Conservation (phyloP, 805 yeast genomes). For the Yueomyces sp. region DNA sequence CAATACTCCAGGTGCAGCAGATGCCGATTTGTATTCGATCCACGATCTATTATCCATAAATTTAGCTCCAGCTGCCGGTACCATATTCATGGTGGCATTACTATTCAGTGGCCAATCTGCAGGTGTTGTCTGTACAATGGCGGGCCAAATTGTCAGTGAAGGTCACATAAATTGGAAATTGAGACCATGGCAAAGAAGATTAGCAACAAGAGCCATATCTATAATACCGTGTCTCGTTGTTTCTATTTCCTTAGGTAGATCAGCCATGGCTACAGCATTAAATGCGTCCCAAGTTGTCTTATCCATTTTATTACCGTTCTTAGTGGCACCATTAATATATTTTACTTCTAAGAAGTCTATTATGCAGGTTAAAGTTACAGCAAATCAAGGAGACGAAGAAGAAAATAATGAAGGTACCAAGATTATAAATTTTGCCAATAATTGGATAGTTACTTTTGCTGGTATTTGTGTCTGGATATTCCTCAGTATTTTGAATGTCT, state of each 20-base stretch:
- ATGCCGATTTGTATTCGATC: conserved; percentile 74
- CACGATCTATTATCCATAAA: conserved; percentile 46
- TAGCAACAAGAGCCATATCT: conserved; percentile 65
- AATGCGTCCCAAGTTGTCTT: conserved; percentile 80
- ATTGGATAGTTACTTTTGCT: conserved; percentile 37
- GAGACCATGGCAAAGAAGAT: conserved; percentile 67
- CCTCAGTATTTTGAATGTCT: conserved; percentile 58
- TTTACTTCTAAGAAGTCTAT: conserved; percentile 59
- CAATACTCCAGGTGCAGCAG: conserved; percentile 53
- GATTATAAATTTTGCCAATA: conserved; percentile 47
- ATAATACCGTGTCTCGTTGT: conserved; percentile 71
- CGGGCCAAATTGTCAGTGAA: conserved; percentile 86
- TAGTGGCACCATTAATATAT: conserved; percentile 74
- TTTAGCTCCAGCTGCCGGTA: conserved; percentile 68
- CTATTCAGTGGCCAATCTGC: conserved; percentile 82
- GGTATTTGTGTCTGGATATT: conserved; percentile 57
- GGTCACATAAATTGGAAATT: conserved; percentile 78
- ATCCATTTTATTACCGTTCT: conserved; percentile 69
- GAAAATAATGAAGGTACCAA: conserved; percentile 8
- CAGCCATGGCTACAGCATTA: conserved; percentile 58
- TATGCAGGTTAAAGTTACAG: conserved; percentile 43
- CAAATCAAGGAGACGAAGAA: conserved; percentile 7
- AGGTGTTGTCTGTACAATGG: conserved; percentile 84
- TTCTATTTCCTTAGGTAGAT: conserved; percentile 56
- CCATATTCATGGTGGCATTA: conserved; percentile 72